Base-by-base conservation (phyloP, 2,329 filamentous ascomycete genomes). In the Epichloe brachyelytri region DNA sequence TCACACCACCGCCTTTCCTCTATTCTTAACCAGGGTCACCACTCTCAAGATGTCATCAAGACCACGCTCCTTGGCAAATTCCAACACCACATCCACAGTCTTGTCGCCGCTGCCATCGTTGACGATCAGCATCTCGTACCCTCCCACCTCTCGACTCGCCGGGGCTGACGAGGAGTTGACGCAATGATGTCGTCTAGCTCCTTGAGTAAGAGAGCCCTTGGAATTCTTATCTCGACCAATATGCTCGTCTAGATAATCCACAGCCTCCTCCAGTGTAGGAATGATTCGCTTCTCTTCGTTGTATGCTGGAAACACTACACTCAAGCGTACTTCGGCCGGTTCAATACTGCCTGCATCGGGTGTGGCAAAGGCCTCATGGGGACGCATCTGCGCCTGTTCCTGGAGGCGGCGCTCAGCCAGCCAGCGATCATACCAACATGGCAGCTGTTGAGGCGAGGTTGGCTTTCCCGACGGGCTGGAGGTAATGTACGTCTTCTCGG, bases 1-100 rank as follows among this genome's bases (percentile, higher is more conserved):
- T 95, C 39, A 97, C 93, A 7, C 88, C 88, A 20, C 93, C 93
- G 49, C 93, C 93, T 69, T 98, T 98, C 54, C 93, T 54, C 93
- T 78, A 66, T 98, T 98, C 66, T 80, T 72, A 55, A 82, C 80
- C 49, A 98, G 72, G 6, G 77, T 80, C 46, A 96, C 79, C 14
- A 98, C 81, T 11, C 93, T 79, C 53, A 98, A 77, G 43, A 87
- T 78, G 51, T 91, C 88, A 57, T 91, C 82, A 20, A 88, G 77
- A 22, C 79, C 79, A 57, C 88, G 80, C 49, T 82, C 77, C 47
- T 76, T 76, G n/a, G 88, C 82, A 67, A 96, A 97, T 2, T 80
- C 72, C 43, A 97, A 77, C 3, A 86, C 89, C 3, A 87, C 84
- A 5, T 86, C 77, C 10, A 88, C 83, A 0, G 93, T 98, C 60